phyloP scores from a whole-genome alignment of 23 red algal species.

The Chondrus crispus region DNA sequence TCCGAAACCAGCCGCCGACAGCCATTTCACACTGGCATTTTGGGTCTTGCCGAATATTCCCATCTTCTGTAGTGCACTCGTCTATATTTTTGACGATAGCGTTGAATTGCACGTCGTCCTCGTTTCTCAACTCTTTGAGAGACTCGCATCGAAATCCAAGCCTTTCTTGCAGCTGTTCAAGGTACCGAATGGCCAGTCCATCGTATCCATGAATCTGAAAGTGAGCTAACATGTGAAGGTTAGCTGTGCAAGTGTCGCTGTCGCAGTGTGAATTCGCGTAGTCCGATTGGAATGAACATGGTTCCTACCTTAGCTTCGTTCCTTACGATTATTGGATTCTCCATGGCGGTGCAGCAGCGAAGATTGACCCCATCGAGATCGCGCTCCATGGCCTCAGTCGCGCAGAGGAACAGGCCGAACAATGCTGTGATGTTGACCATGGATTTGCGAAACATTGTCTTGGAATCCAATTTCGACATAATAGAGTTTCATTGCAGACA shows the following conservation, averaged over 20 bases:
- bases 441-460: no score
- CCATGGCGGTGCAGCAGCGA: neutral
- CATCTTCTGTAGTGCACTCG: neutral
- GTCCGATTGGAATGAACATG: no score
- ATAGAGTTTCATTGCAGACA: no score
- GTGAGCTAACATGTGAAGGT: no score
- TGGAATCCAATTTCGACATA: no score
- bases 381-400: no score
- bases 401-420: no score
- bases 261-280: no score
- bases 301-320: neutral
- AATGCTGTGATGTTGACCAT: no score
- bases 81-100: neutral
- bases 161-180: neutral
- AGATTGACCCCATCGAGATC: neutral
- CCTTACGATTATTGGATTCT: neutral
- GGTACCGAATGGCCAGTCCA: neutral
- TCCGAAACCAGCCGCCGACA: neutral
- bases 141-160: neutral
- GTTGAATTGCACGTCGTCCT: neutral
- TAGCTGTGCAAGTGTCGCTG: no score
- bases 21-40: conserved; percentile 9
- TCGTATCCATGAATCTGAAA: no score
- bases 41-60: neutral
- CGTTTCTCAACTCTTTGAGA: neutral